Base-by-base conservation (phyloP, 768 basidiomycete genomes). In the Mycena galopus region DNA sequence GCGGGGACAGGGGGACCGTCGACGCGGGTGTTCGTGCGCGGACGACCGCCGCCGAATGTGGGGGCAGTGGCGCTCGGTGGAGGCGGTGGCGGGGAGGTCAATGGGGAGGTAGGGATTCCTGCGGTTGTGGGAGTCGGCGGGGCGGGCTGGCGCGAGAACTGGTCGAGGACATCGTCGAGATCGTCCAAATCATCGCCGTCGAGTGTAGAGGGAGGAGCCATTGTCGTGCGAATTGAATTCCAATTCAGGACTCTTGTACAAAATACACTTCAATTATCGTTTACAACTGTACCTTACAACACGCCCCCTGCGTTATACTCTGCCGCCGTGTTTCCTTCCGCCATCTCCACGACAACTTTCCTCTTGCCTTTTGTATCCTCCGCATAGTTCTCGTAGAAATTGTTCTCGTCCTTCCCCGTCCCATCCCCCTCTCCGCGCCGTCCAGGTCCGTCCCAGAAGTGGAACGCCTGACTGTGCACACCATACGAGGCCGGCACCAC, bases 401-500 rank as follows among this genome's bases (percentile, higher is more conserved):
- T 95, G 71, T 88, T 89, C 77, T 88, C 91, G 75, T 94, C 92
- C 77, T 87, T 87, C 19, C 82, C 81, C 21, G 79, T 78, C 33
- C 81, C 81, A 65, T 83, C 86, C 7, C 64, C 69, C 10, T 71
- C 79, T 9, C 86, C 86, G 9, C 82, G 83, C 60, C 94, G 84
- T 6, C 94, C 94, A 4, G 94, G 94, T 0, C 94, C 94, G 75
- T 95, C 94, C 94, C 94, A 96, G 82, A 96, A 96, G 80, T 96
- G 94, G 81, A 92, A 96, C 10, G 96, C 95, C 75, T 95, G 92
- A 72, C 92, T 93, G 72, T 94, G 92, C 53, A 98, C 96, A 12
- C 96, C 96, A 75, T 96, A 96, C 8, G 93, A 94, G 12, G 94
- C 92, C 2, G 95, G 94, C 0, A 94, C 90, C 59, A 96, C 94